Evolutionary conservation across 768 basidiomycete genomes (phyloP), one percentile per base, ranked within the genome.

Genomic region (Kwoniella bestiolae): DNA sequence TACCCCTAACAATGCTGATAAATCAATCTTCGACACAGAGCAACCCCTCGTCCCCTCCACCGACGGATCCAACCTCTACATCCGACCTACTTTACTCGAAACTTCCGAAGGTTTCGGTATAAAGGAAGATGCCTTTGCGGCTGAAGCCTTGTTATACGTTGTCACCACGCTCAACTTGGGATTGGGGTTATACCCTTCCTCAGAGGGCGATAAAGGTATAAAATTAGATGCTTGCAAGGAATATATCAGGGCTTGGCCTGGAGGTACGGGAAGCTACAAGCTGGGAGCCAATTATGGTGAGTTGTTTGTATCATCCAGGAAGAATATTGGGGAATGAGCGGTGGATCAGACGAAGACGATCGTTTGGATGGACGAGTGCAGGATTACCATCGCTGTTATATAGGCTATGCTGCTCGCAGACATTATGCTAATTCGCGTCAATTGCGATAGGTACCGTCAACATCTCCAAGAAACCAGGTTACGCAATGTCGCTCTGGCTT

Each of bases 261-360:
- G 94, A 76, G 93, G 93, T 86, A 94, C 91, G 32, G 93, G 93
- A 29, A 89, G 89, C 12, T 94, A 83, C 84, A 95, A 95, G 82
- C 82, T 91, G 8, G 89, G 88, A 0, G 79, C 87, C 16, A 80
- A 80, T 55, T 79, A 77, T 50, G 76, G 76, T 75, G 65, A 60
- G 71, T 70, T 16, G n/a, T 58, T 35, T 14, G 23, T n/a, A 32
- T 55, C 38, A 23, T 31, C 41, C n/a, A n/a, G n/a, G n/a, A n/a
- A n/a, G n/a, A n/a, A n/a, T n/a, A n/a, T n/a, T n/a, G n/a, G n/a
- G n/a, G n/a, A n/a, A n/a, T n/a, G n/a, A n/a, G n/a, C n/a, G n/a
- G n/a, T n/a, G n/a, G n/a, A n/a, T n/a, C n/a, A n/a, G n/a, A n/a
- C n/a, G n/a, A n/a, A n/a, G n/a, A n/a, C n/a, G n/a, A n/a, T n/a